Conservation (phyloP, 257 asterid genomes). For the Solanum sejunctum region DNA sequence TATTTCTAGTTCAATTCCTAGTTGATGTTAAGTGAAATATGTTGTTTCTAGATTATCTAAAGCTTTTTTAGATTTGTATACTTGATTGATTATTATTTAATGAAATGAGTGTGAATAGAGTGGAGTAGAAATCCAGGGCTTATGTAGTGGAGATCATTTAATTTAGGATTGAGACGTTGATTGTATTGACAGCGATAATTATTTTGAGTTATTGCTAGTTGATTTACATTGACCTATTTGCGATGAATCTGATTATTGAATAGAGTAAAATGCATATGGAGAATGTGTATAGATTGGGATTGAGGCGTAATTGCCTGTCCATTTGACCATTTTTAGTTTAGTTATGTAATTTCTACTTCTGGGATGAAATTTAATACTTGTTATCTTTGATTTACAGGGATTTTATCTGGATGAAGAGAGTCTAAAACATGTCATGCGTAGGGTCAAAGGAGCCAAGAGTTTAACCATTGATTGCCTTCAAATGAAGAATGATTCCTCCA, state of each 20-base stretch:
- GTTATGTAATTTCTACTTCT: not conserved
- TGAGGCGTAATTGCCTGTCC: not conserved
- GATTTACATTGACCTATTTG: not conserved
- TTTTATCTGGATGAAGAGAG: slow-evolving; percentile 38
- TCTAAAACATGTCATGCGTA: slow-evolving; percentile 27
- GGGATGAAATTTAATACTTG: not conserved
- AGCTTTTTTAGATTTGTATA: not conserved
- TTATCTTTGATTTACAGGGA: slow-evolving; percentile 23
- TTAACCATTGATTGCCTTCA: slow-evolving; percentile 54
- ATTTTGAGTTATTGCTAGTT: not conserved
- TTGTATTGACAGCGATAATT: not conserved
- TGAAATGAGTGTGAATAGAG: not conserved
- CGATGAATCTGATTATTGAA: not conserved
- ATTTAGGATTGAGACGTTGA: not conserved
- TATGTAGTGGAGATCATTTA: not conserved
- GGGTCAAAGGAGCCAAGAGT: slow-evolving; percentile 23
- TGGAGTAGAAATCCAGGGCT: not conserved
- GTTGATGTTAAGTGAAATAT: not conserved
- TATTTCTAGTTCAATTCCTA: not conserved
- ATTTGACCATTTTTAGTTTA: not conserved
- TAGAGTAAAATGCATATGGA: not conserved
- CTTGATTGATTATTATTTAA: not conserved
- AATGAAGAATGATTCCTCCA: slow-evolving; percentile 25
- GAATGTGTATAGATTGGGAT: not conserved
- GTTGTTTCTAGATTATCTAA: not conserved